Conservation (phyloP, 768 basidiomycete species). For the Cyathus striatus region DNA sequence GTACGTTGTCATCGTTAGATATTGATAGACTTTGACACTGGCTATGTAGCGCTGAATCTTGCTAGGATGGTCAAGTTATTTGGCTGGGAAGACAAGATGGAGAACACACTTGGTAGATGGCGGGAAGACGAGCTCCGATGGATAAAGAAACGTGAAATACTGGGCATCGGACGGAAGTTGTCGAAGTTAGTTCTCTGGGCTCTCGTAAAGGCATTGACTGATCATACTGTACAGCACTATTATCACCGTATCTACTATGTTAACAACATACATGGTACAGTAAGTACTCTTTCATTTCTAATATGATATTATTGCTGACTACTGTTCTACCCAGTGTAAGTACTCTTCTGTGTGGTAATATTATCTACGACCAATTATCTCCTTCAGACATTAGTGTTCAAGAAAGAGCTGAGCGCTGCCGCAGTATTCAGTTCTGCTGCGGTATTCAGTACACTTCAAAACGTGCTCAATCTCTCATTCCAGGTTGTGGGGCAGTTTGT, state of each 20-base stretch:
- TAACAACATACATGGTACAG: background rate
- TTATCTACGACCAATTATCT: no score
- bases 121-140: slow-evolving; percentile 57
- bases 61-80: slow-evolving; percentile 72
- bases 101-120: slow-evolving; percentile 44
- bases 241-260: background rate
- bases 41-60: slow-evolving; percentile 18
- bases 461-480: slow-evolving; percentile 37
- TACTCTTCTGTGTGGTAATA: no score
- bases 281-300: background rate
- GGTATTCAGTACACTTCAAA: slow-evolving; percentile 59
- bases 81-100: slow-evolving; percentile 58
- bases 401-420: slow-evolving; percentile 32
- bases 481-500: slow-evolving; percentile 13
- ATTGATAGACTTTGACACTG: background rate
- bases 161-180: background rate
- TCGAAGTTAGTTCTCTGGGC: slow-evolving; percentile 5
- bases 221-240: slow-evolving; percentile 3
- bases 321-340: no score
- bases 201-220: slow-evolving; percentile 19
- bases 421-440: slow-evolving; percentile 47
- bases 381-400: slow-evolving; percentile 46
- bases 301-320: no score
- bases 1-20: slow-evolving; percentile 19
- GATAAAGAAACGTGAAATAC: slow-evolving; percentile 39